Conservation (phyloP, 2,329 filamentous ascomycete species). For the Aspergillus arachidicola region DNA sequence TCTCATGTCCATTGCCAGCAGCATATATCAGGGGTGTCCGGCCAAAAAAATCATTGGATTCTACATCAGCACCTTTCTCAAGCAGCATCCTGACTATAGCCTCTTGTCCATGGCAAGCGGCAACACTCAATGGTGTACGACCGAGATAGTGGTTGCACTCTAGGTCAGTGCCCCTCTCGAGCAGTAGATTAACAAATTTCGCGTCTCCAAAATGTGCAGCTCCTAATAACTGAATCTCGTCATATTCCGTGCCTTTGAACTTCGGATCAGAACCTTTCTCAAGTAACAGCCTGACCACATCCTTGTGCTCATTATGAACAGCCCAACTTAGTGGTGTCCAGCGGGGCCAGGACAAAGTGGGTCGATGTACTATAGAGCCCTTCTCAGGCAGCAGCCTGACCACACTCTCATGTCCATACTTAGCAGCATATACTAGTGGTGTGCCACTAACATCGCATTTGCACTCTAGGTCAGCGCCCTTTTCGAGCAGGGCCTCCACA, state of each 20-base stretch:
- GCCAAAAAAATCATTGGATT: not conserved
- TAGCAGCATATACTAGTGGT: not conserved
- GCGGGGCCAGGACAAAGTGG: too few relatives aligned
- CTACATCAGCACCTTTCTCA: not conserved
- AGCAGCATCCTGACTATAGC: not conserved
- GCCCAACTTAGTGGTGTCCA: too few relatives aligned
- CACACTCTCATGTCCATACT: too few relatives aligned
- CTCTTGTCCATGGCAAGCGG: not conserved
- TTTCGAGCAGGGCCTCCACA: not conserved
- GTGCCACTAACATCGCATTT: not conserved
- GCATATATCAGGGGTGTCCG: too few relatives aligned
- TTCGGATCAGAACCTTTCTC: not conserved
- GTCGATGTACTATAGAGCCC: too few relatives aligned
- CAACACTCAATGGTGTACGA: not conserved
- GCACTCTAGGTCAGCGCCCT: not conserved
- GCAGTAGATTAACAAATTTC: not conserved
- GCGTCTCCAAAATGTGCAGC: not conserved
- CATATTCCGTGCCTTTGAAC: not conserved
- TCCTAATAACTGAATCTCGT: not conserved
- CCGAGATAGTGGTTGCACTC: not conserved
- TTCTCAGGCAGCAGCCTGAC: too few relatives aligned
- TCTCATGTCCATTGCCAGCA: too few relatives aligned
- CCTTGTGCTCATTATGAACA: not conserved
- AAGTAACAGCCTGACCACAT: not conserved
- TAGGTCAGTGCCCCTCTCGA: not conserved